Percentiles rank a stretch among this genome's conserved stretches.
phyloP scores from a whole-genome alignment of 2,329 filamentous ascomycete species.

The Trichoderma koningiopsis region DNA sequence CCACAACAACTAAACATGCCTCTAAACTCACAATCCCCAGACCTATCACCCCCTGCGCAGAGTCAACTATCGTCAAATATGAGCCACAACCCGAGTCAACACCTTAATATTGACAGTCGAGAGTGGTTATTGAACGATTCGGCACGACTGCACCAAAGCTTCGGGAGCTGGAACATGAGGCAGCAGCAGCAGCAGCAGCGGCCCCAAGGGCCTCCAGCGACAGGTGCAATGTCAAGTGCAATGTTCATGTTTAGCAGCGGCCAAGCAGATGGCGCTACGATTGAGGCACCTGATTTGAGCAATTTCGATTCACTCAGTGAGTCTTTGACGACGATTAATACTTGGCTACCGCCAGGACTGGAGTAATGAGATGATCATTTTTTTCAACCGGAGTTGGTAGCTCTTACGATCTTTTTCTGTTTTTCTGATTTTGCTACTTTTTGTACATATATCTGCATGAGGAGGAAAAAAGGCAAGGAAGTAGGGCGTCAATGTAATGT shows the following conservation, averaged over 20 bases:
- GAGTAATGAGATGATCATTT: conserved; percentile 32
- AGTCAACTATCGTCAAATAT: conserved; percentile 25
- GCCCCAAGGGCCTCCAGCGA: conserved; percentile 28
- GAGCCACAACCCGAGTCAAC: conserved; percentile 33
- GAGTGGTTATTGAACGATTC: conserved; percentile 62
- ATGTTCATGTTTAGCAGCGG: conserved; percentile 38
- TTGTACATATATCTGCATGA: not conserved
- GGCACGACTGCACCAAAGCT: conserved; percentile 60
- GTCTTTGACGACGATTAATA: conserved; percentile 35
- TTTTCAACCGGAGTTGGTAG: not conserved
- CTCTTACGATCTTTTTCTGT: not conserved
- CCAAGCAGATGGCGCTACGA: conserved; percentile 26
- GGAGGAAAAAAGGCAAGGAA: not conserved
- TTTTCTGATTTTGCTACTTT: not conserved
- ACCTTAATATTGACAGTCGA: conserved; percentile 50
- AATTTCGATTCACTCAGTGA: conserved; percentile 38
- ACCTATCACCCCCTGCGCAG: conserved; percentile 1
- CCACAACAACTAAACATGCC: conserved; percentile 16
- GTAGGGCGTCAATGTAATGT: not conserved
- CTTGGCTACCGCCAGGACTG: conserved; percentile 41
- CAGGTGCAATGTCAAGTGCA: conserved; percentile 32
- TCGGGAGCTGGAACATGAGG: conserved; percentile 54
- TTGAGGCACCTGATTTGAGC: conserved; percentile 31
- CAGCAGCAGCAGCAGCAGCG: conserved; percentile 21
- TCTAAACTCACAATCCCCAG: not conserved